Conservation (phyloP, 371 early-diverging fungal genomes). For the Nosema granulosis region DNA sequence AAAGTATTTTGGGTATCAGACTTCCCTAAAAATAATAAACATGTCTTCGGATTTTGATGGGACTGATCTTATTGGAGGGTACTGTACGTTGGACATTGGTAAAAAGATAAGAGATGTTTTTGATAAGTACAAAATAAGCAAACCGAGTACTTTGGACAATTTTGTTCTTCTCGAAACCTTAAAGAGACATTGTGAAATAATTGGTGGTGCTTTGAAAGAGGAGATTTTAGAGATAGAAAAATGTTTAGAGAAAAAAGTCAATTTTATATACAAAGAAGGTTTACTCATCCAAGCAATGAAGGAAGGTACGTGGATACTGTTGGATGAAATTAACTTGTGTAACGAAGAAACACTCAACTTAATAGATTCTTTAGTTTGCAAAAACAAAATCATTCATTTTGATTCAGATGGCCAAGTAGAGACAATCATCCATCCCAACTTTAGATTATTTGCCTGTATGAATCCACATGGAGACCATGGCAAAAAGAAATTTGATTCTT, state of each 20-base stretch:
- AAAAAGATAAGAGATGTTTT: constrained; percentile 45
- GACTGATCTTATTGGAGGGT: constrained; percentile 81
- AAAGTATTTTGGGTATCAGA: constrained; percentile 66
- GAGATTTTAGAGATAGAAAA: constrained; percentile 12
- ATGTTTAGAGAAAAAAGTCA: constrained; percentile 68
- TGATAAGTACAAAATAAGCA: constrained; percentile 10
- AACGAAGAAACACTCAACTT: constrained; percentile 84
- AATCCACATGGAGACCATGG: constrained; percentile 95
- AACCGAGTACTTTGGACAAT: constrained; percentile 24
- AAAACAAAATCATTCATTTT: constrained; percentile 63
- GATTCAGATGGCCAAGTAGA: constrained; percentile 2
- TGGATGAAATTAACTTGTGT: constrained; percentile 97
- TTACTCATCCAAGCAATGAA: constrained; percentile 80
- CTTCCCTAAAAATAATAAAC: constrained; percentile 77
- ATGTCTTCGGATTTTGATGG: constrained; percentile 93
- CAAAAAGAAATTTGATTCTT: constrained; percentile 73
- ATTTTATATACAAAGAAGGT: constrained; percentile 88
- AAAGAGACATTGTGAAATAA: neutral
- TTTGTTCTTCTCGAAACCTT: neutral
- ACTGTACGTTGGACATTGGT: constrained; percentile 58
- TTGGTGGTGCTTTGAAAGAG: neutral
- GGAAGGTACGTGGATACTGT: constrained; percentile 85
- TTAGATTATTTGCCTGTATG: constrained; percentile 96
- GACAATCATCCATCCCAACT: constrained; percentile 75
- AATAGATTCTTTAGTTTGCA: constrained; percentile 73